phyloP scores from a whole-genome alignment of 78 protist species.

The Dictyostelium brefeldianum region DNA sequence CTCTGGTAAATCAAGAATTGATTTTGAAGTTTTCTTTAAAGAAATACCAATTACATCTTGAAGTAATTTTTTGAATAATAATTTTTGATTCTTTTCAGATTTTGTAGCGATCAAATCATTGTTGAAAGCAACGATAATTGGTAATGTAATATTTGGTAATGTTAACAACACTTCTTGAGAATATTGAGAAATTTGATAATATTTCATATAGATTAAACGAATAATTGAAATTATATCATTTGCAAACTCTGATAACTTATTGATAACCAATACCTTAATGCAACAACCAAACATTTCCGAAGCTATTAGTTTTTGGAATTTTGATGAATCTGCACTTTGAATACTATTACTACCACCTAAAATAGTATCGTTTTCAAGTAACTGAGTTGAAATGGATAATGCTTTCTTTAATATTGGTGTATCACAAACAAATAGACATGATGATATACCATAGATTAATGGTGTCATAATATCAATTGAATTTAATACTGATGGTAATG shows the following conservation, averaged over 20 bases:
- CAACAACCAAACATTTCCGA: conserved; percentile 35
- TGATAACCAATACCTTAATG: background rate
- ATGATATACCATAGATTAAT: conserved; percentile 26
- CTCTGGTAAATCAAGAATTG: conserved; percentile 54
- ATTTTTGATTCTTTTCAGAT: conserved; percentile 48
- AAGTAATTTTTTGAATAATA: conserved; percentile 30
- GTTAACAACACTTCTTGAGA: conserved; percentile 24
- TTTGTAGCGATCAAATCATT: background rate
- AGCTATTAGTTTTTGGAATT: conserved; percentile 16
- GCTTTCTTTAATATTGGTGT: conserved; percentile 13
- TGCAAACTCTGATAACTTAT: background rate
- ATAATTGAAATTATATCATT: conserved; percentile 4
- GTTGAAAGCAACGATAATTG: background rate
- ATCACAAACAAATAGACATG: conserved; percentile 23
- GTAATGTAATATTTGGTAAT: conserved; percentile 28
- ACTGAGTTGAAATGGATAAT: background rate
- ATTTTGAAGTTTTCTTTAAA: conserved; percentile 17
- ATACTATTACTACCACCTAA: background rate
- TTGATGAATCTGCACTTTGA: background rate
- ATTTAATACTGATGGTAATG: background rate
- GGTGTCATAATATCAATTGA: conserved; percentile 37
- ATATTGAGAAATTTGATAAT: background rate
- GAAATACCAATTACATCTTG: conserved; percentile 29
- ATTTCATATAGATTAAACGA: conserved; percentile 44
- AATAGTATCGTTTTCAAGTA: background rate